Base-by-base conservation (phyloP, 495 filamentous ascomycete species). In the Aspergillus haitiensis region DNA sequence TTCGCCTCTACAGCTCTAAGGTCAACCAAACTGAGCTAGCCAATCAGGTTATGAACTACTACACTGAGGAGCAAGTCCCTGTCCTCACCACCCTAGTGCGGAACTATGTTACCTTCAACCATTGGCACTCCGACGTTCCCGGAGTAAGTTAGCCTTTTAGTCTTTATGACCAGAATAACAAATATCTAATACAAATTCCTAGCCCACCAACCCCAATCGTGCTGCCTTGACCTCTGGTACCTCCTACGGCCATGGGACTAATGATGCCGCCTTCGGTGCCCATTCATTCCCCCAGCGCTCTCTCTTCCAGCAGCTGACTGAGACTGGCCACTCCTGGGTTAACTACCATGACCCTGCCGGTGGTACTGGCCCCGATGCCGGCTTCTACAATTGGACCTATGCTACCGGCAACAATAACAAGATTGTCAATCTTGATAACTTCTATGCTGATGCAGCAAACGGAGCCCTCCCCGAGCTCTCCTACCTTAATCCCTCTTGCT, bases 161-260 rank as follows among this genome's bases (percentile, higher is more conserved):
- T 3, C 21, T 27, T 27, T 27, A 27, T 27, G 3, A 27, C 21
- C 3, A 27, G 21, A 27, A 27, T 1, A 3, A 3, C 21, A 27
- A 27, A 27, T 27, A 27, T 27, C 21, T 27, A 27, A 27, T 27
- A 1, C 1, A 27, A 27, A 27, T 27, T 27, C 21, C 21, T 3
- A 27, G 21, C 21, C 80, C 0, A 84, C 81, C 0, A 82, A 78
- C 55, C 81, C 81, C 4, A 84, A 84, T 56, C 79, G 81, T 40
- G 81, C 82, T 6, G 76, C 78, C n/a, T 73, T 81, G 69, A 73
- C 78, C 13, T 81, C 77, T 49, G 81, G 81, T 15, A 78, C 75
- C 0, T 73, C 83, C 59, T 83, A 84, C 62, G 76, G 78, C 0
- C 80, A 81, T 5, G 81, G 81, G 8, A 65, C 21, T 27, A 27